Conservation (phyloP, 2,329 filamentous ascomycete species). For the Clonostachys rosea region DNA sequence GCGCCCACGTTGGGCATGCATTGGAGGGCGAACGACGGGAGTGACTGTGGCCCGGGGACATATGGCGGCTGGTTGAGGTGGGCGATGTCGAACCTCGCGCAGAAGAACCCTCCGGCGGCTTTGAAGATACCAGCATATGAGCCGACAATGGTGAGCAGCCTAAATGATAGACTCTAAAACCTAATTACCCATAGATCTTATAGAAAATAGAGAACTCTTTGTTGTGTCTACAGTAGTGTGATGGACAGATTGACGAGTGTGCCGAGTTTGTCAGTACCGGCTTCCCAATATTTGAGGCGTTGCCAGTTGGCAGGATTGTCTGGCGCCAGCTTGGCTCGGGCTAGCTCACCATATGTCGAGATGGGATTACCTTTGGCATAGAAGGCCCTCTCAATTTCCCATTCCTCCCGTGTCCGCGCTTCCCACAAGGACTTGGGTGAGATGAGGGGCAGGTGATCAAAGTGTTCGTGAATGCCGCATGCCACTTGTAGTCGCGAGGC, state of each 20-base stretch:
- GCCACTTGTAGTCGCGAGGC: background rate
- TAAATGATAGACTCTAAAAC: background rate
- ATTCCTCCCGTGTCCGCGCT: constrained; percentile 13
- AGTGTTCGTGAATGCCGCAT: constrained; percentile 1
- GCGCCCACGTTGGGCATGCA: constrained; percentile 1
- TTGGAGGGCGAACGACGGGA: constrained; percentile 2
- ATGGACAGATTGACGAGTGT: constrained; percentile 12
- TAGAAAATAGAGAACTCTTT: no score
- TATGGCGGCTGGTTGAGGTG: constrained; percentile 2
- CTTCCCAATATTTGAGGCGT: constrained; percentile 14
- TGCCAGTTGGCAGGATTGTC: no score
- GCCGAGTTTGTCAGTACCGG: constrained; percentile 14
- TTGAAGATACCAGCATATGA: background rate
- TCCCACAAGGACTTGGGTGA: constrained; percentile 15
- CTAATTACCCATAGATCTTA: no score
- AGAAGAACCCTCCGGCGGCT: background rate
- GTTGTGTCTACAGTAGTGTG: background rate
- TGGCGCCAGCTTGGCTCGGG: no score
- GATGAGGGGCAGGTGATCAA: constrained; percentile 7
- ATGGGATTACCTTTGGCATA: constrained; percentile 7
- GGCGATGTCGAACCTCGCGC: background rate
- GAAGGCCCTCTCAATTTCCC: constrained; percentile 12
- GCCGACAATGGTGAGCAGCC: background rate
- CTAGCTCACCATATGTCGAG: constrained; percentile 11
- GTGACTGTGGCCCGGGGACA: background rate